Base-by-base conservation (phyloP, 768 basidiomycete genomes). In the Auricularia cornea region DNA sequence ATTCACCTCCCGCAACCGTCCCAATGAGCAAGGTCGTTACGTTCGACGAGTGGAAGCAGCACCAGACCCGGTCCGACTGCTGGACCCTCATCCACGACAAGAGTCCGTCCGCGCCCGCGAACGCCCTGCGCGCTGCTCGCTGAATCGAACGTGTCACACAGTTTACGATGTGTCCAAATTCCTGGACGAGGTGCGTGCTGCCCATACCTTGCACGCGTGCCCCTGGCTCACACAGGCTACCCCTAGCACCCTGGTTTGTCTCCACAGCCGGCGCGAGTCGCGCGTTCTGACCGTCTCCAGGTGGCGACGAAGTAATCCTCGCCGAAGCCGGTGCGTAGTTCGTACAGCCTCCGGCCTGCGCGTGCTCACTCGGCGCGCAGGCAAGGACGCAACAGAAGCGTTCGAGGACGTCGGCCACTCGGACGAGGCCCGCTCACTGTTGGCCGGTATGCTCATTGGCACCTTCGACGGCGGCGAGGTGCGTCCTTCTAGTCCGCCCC, bases 381-480 rank as follows among this genome's bases (percentile, higher is more conserved):
- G 91, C 69, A 88, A 90, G 74, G 94, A 98, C 74, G 95, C 96
- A 28, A 95, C 96, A 35, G 97, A 98, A 71, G 94, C 97, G 5
- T 99, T 99, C 71, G 96, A 98, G 78, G 97, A 99, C 74, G 96
- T 99, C 32, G 97, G 97, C 32, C 97, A 98, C 83, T 98, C 95
- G 1, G 96, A 98, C 69, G 97, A 99, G 77, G 97, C 97, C 29
- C 87, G 97, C 60, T 88, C 81, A 14, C 82, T 95, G 64, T 81
- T 98, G 60, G 84, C 84, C 20, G 86, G 75, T 67, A 84, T 97
- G 83, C 77, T 85, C 48, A 80, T 97, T 60, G 95, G 95, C 61
- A 84, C 90, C 1, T 92, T 95, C 68, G 89, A 91, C 72, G 79
- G 87, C 69, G 80, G 77, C 68, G 80, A 80, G 59, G 89, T 90